These are phyloP conservation scores for Daldinia sp. DNA, from an alignment of 2,329 filamentous ascomycete genomes.

Conservation along the genomic window DNA sequence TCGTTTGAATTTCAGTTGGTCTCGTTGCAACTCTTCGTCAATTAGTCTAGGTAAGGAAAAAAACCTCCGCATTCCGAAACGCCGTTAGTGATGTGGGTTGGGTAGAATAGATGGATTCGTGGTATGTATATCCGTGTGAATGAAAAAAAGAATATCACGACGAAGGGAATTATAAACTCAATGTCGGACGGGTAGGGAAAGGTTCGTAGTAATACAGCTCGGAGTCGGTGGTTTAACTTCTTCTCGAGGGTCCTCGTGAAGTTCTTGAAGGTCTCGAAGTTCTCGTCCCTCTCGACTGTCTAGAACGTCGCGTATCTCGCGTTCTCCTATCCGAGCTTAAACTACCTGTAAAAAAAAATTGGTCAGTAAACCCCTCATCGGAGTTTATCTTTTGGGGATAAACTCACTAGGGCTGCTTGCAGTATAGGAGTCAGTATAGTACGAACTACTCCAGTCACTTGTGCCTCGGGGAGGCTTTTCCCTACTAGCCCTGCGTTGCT, in stretches of 20 bases:
- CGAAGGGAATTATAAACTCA: conserved; percentile 17
- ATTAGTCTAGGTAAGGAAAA: conserved; percentile 18
- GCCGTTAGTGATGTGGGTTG: conserved; percentile 39
- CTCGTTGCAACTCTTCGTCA: conserved; percentile 17
- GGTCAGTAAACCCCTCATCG: conserved; percentile 42
- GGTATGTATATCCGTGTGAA: conserved; percentile 25
- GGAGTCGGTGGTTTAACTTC: conserved; percentile 11
- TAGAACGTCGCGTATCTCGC: conserved; percentile 46
- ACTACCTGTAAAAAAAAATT: conserved; percentile 51
- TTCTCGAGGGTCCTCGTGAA: conserved; percentile 10
- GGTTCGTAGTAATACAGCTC: conserved; percentile 17
- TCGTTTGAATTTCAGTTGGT: background rate
- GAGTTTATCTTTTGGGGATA: conserved; percentile 39
- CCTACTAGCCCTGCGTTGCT: conserved; percentile 55
- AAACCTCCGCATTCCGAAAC: conserved; percentile 35
- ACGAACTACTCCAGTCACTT: conserved; percentile 59
- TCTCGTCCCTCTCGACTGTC: conserved; percentile 43
- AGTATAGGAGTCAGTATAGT: conserved; percentile 63
- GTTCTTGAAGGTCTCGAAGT: conserved; percentile 35
- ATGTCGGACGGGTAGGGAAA: conserved; percentile 4
- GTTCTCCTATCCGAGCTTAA: conserved; percentile 57
- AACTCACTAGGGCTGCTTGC: conserved; percentile 62
- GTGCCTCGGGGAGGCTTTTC: conserved; percentile 48
- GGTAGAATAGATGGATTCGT: conserved; percentile 3
- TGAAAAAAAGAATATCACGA: conserved; percentile 6